These are phyloP conservation scores for Nelumbo lutea DNA, from an alignment of 164 flowering plant genomes.

Conservation along the genomic window DNA sequence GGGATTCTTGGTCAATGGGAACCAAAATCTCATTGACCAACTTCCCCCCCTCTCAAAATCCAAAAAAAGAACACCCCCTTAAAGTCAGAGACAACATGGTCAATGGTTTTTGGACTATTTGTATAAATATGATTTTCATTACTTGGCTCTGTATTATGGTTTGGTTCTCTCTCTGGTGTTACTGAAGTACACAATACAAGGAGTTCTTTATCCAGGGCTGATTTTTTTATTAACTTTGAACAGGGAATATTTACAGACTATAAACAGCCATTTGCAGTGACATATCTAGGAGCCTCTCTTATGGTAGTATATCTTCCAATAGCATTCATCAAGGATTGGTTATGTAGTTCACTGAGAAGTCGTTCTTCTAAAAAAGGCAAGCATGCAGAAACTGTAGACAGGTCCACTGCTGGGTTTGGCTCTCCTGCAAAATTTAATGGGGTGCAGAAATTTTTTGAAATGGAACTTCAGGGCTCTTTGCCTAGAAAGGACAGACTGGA, in stretches of 20 bases:
- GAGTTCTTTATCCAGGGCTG: background rate
- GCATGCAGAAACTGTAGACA: conserved; percentile 30
- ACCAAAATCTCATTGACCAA: too few species aligned
- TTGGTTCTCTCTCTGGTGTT: background rate
- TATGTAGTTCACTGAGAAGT: conserved; percentile 43
- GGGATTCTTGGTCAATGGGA: too few species aligned
- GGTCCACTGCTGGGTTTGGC: conserved; percentile 32
- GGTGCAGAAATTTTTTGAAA: conserved; percentile 44
- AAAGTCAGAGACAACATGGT: background rate
- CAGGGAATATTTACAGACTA: conserved; percentile 82
- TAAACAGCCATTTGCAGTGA: conserved; percentile 94
- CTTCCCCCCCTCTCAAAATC: too few species aligned
- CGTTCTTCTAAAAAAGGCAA: conserved; percentile 50
- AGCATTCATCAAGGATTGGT: conserved; percentile 82
- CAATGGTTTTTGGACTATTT: background rate
- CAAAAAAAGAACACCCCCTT: background rate
- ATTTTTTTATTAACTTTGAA: background rate
- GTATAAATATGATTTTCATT: background rate
- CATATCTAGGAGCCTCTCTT: conserved; percentile 96
- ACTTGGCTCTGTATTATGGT: background rate
- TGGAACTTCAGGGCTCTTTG: conserved; percentile 54
- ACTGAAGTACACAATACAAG: background rate
- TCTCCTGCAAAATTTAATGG: conserved; percentile 48
- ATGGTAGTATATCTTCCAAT: conserved; percentile 92
- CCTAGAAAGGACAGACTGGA: conserved; percentile 70